These are phyloP conservation scores for Neofusicoccum ribis DNA, from an alignment of 2,329 filamentous ascomycete species.

Conservation along the genomic window DNA sequence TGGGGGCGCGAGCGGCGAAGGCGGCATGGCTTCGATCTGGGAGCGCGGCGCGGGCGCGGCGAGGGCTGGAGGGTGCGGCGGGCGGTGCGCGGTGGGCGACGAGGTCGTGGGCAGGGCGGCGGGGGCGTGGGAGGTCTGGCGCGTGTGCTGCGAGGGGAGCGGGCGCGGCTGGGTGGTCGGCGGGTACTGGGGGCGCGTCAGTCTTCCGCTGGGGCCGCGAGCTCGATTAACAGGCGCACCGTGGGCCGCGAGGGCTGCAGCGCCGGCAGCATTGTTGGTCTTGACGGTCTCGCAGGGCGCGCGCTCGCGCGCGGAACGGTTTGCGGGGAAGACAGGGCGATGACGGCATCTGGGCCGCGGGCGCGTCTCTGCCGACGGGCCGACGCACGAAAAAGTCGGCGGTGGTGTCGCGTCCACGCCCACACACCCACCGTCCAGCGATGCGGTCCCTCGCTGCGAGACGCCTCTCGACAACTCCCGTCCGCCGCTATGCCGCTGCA, in stretches of 20 bases:
- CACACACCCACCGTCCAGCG: background rate
- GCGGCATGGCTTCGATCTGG: constrained; percentile 55
- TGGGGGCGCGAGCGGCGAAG: background rate
- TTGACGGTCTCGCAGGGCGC: background rate
- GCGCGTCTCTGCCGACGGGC: background rate
- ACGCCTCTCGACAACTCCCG: background rate
- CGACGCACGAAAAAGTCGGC: constrained; percentile 11
- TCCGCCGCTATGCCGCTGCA: background rate
- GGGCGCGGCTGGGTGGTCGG: constrained; percentile 7
- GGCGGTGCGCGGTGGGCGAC: background rate
- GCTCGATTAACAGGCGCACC: constrained; percentile 25
- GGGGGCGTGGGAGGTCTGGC: background rate
- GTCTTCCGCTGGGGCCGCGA: background rate
- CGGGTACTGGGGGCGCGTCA: background rate
- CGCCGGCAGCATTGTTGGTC: constrained; percentile 36
- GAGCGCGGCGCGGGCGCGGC: constrained; percentile 31
- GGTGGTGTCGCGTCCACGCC: background rate
- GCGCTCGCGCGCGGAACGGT: background rate
- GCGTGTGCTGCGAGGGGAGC: constrained; percentile 28
- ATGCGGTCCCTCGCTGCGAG: constrained; percentile 1
- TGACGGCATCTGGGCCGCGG: background rate
- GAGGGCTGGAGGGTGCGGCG: background rate
- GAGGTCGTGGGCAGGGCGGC: background rate
- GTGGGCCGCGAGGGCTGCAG: constrained; percentile 44
- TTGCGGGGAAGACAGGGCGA: background rate